These are phyloP conservation scores for Rhodotorula sp. DNA, from an alignment of 1,284 basidiomycete species.

Conservation along the genomic window DNA sequence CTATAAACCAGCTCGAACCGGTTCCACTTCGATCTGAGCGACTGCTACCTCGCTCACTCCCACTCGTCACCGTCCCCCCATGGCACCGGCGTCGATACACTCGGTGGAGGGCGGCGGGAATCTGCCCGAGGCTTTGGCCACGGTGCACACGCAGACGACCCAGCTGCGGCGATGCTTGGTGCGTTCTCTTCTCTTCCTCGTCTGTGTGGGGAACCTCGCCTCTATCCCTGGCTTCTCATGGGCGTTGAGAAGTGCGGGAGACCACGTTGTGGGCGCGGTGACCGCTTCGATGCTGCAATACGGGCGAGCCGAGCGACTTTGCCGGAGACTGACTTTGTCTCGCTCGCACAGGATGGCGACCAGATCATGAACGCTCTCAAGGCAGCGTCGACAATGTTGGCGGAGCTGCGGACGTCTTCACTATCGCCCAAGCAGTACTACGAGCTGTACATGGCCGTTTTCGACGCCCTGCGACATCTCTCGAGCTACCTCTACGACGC, in stretches of 20 bases:
- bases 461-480: conserved; percentile 86
- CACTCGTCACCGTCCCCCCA: background rate
- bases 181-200: background rate
- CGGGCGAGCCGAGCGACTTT: background rate
- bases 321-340: background rate
- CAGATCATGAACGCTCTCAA: conserved; percentile 97
- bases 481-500: conserved; percentile 81
- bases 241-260: too few relatives aligned
- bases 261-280: too few relatives aligned
- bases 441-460: conserved; percentile 96
- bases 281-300: too few relatives aligned
- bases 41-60: background rate
- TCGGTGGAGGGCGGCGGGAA: conserved; percentile 28
- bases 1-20: background rate
- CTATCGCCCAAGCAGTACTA: conserved; percentile 92
- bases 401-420: conserved; percentile 85
- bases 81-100: conserved; percentile 14
- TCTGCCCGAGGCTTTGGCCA: conserved; percentile 40
- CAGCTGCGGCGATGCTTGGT: conserved; percentile 35
- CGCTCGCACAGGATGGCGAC: conserved; percentile 67
- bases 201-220: too few relatives aligned
- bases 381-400: conserved; percentile 89
- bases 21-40: too few relatives aligned
- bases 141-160: conserved; percentile 28
- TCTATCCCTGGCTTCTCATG: too few relatives aligned